Evolutionary conservation across 345 rosid genomes (phyloP), one percentile per base, ranked within the genome.

Genomic region (Citrus sp.): DNA sequence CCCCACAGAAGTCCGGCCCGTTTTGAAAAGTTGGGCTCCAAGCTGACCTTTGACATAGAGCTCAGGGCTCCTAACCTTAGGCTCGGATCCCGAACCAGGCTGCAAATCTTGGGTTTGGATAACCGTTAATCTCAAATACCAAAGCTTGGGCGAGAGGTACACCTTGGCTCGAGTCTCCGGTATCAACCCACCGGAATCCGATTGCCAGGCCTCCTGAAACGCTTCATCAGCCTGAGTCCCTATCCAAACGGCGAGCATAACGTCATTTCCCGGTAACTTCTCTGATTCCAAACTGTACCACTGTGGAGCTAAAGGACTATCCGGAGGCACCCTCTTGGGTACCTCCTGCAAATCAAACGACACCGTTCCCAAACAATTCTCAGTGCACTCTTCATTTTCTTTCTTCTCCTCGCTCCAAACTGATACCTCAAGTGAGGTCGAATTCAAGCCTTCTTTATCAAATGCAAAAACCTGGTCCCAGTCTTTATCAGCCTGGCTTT

Each of bases 171-270:
- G 87, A 75, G 98, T 95, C 89, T 95, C 97, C 66, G 90, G 92
- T 19, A 90, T 87, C 79, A 93, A 79, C 51, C 98, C 98, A n/a
- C 98, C 98, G 67, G 98, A 95, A 77, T 95, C 97, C 46, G 98
- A 92, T 61, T 92, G 98, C 98, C 98, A 95, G 1, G 98, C 97
- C 80, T 95, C 98, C 80, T 92, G 98, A 66, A 95, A 95, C 1
- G 98, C 95, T 82, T 95, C 98, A 62, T 95, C 98, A 0, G 94
- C 94, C 89, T 93, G 98, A 51, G 98, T 90, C 35, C 98, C 98
- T 13, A 93, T 19, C 98, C 97, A 95, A 18, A 90, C 91, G 0
- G 98, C 93, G n/a, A 93, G 92, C 98, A 95, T 95, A 86, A 93
- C 88, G 79, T 95, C 98, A 79, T 93, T 93, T 72, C 89, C 98